Evolutionary conservation across 2,329 filamentous ascomycete genomes (phyloP).

Genomic region (Pseudogymnoascus sp.): DNA sequence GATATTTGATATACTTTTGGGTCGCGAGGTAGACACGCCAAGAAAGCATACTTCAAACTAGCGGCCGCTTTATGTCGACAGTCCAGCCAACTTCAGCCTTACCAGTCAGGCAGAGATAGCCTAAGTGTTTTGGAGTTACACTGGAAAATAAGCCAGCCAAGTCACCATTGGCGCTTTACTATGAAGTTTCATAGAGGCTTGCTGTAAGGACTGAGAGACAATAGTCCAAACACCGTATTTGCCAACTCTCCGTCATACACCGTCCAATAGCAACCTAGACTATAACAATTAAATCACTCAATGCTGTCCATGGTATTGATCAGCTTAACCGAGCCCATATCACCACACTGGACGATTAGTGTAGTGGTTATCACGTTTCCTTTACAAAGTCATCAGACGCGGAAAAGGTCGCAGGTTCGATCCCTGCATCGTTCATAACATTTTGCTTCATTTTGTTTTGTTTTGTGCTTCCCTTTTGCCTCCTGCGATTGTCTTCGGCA

Average conservation of each 20-base stretch:
- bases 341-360: slow-evolving; percentile 10
- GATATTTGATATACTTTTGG: slow-evolving; percentile 9
- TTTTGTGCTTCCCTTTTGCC: slow-evolving; percentile 8
- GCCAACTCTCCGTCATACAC: not conserved
- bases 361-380: slow-evolving; percentile 16
- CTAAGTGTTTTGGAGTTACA: not conserved
- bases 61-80: not conserved
- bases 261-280: not conserved
- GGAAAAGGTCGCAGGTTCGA: slow-evolving; percentile 17
- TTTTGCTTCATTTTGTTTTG: slow-evolving; percentile 9
- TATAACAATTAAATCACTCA: not conserved
- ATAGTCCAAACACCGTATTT: not conserved
- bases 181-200: not conserved
- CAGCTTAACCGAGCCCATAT: not conserved
- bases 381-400: slow-evolving; percentile 13
- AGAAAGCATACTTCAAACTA: not conserved
- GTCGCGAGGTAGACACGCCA: slow-evolving; percentile 4
- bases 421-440: slow-evolving; percentile 15
- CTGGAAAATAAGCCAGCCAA: not conserved
- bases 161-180: not conserved
- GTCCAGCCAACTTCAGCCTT: not conserved
- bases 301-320: not conserved
- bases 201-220: not conserved
- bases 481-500: not conserved
- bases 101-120: not conserved